Conservation (phyloP, 176 grass and related monocot genomes). For the Musa troglodytarum region DNA sequence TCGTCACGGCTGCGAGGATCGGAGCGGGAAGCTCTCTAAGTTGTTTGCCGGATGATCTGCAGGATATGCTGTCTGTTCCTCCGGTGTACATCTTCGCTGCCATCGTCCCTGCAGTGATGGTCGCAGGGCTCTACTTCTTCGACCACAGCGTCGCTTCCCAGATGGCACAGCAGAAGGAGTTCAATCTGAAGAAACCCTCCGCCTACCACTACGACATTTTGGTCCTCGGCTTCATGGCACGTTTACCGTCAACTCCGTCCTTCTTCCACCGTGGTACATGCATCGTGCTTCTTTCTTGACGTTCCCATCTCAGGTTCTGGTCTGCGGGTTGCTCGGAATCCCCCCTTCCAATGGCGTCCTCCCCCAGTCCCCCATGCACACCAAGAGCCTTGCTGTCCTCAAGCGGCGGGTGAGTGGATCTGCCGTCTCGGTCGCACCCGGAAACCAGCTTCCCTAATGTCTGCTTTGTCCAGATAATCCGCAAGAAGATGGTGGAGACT, state of each 20-base stretch:
- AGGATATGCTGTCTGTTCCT: slow-evolving; percentile 83
- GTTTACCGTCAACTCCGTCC: background rate
- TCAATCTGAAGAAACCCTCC: slow-evolving; percentile 88
- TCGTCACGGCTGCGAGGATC: background rate
- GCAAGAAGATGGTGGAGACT: slow-evolving; percentile 76
- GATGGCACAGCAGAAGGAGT: slow-evolving; percentile 91
- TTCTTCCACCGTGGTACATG: background rate
- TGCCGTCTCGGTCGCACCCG: too few species aligned
- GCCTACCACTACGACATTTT: slow-evolving; percentile 94
- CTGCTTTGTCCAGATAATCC: slow-evolving; percentile 32
- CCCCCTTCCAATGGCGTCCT: slow-evolving; percentile 95
- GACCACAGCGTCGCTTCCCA: slow-evolving; percentile 96
- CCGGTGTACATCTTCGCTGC: slow-evolving; percentile 72
- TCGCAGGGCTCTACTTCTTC: slow-evolving; percentile 95
- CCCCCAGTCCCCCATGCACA: slow-evolving; percentile 98
- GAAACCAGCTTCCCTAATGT: too few species aligned
- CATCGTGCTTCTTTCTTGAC: slow-evolving; percentile 1
- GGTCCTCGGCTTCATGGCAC: slow-evolving; percentile 75
- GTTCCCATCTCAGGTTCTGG: slow-evolving; percentile 44
- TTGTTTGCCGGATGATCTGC: slow-evolving; percentile 1
- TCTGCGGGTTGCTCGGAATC: slow-evolving; percentile 84
- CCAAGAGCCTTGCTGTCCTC: slow-evolving; percentile 75
- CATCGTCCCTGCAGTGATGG: slow-evolving; percentile 84
- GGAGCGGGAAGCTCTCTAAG: background rate
- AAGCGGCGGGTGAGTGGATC: slow-evolving; percentile 58